Base-by-base conservation (phyloP, 257 asterid genomes). In the Capsicum rhomboideum region DNA sequence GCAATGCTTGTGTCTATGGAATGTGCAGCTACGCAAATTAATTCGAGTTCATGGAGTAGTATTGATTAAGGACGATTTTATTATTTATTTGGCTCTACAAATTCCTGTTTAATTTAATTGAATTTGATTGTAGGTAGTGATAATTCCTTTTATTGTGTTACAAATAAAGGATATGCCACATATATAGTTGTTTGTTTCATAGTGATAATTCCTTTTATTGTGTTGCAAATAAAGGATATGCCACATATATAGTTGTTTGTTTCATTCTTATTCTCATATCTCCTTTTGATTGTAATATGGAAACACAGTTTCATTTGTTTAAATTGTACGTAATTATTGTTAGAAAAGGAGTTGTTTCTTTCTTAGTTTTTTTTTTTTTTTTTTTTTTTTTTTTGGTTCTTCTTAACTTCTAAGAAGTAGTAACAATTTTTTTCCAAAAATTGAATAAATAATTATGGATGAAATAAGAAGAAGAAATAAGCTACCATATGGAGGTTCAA, bases 1-100 rank as follows among this genome's bases (percentile, higher is more conserved):
- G 91, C 26, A 86, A 77, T 49, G 84, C 79, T 53, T 94, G 98
- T 69, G 34, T 75, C 17, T 92, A 17, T 28, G 98, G 96, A 58
- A 86, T 94, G 87, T 94, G 98, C 85, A 89, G 90, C 86, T 94
- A 94, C 81, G 94, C 98, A 23, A 75, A 75, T 75, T 75, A 49
- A 49, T 29, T 14, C 13, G 9, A 8, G 54, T 61, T 6, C 71
- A 64, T 13, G 18, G n/a, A 72, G 6, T 72, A 37, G 26, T 2
- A 72, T 10, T 46, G n/a, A n/a, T n/a, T n/a, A n/a, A 0, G 55
- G 56, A 23, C n/a, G 37, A 44, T 72, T 21, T 2, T 21, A 44
- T 44, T 8, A 72, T 40, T 71, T 44, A 13, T 75, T 75, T 49
- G 61, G 44, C 44, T 23, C 4, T 2, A 49, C 4, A 2, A 31